phyloP scores from a whole-genome alignment of 139 green algal genomes.

The Desmodesmus armatus region DNA sequence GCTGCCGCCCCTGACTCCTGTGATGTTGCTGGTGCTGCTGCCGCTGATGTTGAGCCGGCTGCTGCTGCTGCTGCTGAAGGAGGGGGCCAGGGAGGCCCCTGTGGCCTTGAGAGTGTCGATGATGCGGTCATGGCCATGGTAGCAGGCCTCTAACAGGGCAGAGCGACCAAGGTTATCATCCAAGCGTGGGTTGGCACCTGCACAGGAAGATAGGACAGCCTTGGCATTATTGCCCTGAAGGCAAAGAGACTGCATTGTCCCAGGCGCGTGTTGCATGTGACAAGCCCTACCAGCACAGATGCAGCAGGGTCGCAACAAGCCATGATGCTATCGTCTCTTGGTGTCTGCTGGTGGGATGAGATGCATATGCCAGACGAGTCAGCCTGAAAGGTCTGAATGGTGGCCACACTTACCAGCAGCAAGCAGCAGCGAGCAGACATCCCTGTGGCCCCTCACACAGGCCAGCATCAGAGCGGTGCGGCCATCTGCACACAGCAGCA shows the following conservation, averaged over 20 bases:
- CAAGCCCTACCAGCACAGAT: not conserved
- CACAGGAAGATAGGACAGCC: not conserved
- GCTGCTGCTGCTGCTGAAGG: slow-evolving; percentile 30
- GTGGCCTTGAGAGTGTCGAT: slow-evolving; percentile 28
- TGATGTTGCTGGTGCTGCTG: not conserved
- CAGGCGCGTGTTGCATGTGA: not conserved
- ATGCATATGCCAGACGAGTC: too few relatives aligned
- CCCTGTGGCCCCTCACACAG: slow-evolving; percentile 56
- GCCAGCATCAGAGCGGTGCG: slow-evolving; percentile 73
- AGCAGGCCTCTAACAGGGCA: slow-evolving; percentile 64
- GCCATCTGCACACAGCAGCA: too few relatives aligned
- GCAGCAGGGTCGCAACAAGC: too few relatives aligned
- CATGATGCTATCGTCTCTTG: too few relatives aligned
- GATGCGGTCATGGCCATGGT: slow-evolving; percentile 52
- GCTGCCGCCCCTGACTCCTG: not conserved
- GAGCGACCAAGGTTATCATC: slow-evolving; percentile 56
- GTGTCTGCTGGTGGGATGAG: too few relatives aligned
- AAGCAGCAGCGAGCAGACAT: not conserved
- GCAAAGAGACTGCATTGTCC: not conserved
- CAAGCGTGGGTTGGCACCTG: slow-evolving; percentile 9
- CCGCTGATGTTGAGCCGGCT: not conserved
- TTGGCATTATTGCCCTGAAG: not conserved
- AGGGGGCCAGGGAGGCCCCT: not conserved
- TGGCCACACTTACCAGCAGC: not conserved
- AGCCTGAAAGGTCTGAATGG: too few relatives aligned